Evolutionary conservation across 2,329 filamentous ascomycete genomes (phyloP).

Genomic region (Elsinoe necatrix): DNA sequence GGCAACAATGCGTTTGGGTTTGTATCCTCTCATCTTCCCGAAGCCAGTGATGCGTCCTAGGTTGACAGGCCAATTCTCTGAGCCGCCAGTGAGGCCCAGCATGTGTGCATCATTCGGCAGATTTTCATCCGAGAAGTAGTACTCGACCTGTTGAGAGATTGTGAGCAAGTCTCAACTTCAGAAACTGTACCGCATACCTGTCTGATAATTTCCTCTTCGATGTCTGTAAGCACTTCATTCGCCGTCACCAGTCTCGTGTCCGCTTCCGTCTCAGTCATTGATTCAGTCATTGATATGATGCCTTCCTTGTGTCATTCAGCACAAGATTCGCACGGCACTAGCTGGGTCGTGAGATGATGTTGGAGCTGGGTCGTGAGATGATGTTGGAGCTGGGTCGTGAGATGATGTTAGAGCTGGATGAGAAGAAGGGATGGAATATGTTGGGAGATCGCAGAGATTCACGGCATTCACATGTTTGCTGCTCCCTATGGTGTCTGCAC

Average conservation of each 20-base stretch:
- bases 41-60: conserved; percentile 38
- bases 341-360: too few relatives aligned
- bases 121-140: conserved; percentile 44
- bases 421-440: not conserved
- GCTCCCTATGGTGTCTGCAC: not conserved
- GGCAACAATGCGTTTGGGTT: conserved; percentile 32
- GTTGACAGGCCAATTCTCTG: conserved; percentile 36
- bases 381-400: not conserved
- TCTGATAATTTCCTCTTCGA: conserved; percentile 19
- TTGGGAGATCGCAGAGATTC: not conserved
- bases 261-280: too few relatives aligned
- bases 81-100: conserved; percentile 33
- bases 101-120: conserved; percentile 36
- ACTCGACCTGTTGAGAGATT: conserved; percentile 35
- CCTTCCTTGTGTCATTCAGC: too few relatives aligned
- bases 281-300: too few relatives aligned
- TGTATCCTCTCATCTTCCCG: conserved; percentile 39
- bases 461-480: not conserved
- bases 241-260: not conserved
- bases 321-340: too few relatives aligned
- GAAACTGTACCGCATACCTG: conserved; percentile 14
- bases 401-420: not conserved
- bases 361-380: too few relatives aligned
- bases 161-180: not conserved
- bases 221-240: conserved; percentile 18